Conservation (phyloP, 2,329 filamentous ascomycete species). For the Colletotrichum horii region DNA sequence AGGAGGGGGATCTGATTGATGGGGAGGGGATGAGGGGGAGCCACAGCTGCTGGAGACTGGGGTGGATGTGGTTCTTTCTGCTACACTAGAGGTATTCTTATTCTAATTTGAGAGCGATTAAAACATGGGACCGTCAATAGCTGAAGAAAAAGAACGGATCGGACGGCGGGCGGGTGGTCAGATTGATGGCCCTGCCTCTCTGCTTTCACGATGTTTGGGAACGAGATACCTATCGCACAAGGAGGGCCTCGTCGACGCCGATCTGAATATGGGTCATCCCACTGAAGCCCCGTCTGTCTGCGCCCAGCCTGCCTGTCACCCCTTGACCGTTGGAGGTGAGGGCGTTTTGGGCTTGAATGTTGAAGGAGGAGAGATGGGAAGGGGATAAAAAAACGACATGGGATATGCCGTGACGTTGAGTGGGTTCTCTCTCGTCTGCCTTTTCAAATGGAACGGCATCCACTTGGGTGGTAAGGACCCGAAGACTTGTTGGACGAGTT, state of each 20-base stretch:
- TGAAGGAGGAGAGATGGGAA: background rate
- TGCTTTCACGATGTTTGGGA: too few relatives aligned
- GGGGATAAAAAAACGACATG: background rate
- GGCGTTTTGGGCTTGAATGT: constrained; percentile 5
- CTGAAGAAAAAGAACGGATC: background rate
- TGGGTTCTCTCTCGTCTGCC: background rate
- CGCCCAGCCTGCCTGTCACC: background rate
- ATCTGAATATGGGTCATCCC: constrained; percentile 12
- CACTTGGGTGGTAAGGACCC: background rate
- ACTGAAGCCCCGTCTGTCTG: background rate
- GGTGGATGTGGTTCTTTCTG: background rate
- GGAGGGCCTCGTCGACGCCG: constrained; percentile 6
- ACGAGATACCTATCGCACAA: background rate
- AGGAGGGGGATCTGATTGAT: background rate
- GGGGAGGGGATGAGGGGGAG: background rate
- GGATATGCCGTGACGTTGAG: constrained; percentile 12
- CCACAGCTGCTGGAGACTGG: background rate
- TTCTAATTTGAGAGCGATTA: constrained; percentile 3
- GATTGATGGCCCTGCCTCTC: too few relatives aligned
- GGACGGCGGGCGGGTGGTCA: background rate
- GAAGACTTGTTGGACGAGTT: background rate
- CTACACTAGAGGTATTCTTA: constrained; percentile 9
- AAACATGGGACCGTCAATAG: background rate
- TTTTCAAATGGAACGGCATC: background rate
- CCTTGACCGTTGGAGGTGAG: background rate